Evolutionary conservation across 2,329 filamentous ascomycete genomes (phyloP).

Genomic region (Xylariaceae sp.): DNA sequence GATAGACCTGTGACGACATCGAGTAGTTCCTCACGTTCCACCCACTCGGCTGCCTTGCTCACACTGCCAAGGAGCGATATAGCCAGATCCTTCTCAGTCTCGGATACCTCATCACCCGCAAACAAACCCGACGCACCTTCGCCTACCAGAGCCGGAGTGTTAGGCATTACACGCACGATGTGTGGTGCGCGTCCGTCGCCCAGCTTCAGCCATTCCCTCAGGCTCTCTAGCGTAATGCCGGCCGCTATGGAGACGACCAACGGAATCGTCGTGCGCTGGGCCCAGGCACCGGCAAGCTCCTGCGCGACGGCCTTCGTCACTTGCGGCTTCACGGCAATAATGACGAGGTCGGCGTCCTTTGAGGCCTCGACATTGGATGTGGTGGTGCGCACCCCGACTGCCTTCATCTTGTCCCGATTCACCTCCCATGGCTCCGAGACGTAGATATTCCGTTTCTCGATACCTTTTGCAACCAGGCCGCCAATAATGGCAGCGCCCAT

Average conservation of each 20-base stretch:
- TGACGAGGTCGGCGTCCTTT: slow-evolving; percentile 47
- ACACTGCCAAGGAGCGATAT: slow-evolving; percentile 48
- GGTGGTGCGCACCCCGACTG: slow-evolving; percentile 49
- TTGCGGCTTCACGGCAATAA: slow-evolving; percentile 56
- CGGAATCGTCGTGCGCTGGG: slow-evolving; percentile 39
- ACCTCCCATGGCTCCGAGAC: slow-evolving; percentile 57
- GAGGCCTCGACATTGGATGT: slow-evolving; percentile 50
- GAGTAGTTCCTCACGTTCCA: slow-evolving; percentile 51
- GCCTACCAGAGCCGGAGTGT: slow-evolving; percentile 53
- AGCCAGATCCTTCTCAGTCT: slow-evolving; percentile 46
- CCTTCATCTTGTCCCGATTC: slow-evolving; percentile 53
- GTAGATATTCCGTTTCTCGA: slow-evolving; percentile 47
- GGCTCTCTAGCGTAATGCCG: slow-evolving; percentile 49
- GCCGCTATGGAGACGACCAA: slow-evolving; percentile 53
- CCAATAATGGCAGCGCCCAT: slow-evolving; percentile 57
- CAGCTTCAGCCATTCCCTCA: slow-evolving; percentile 47
- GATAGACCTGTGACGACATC: slow-evolving; percentile 55
- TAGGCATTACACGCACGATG: slow-evolving; percentile 56
- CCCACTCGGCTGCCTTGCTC: slow-evolving; percentile 53
- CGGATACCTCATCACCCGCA: slow-evolving; percentile 46
- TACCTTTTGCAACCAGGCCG: slow-evolving; percentile 48
- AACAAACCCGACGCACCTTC: slow-evolving; percentile 54
- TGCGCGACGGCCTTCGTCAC: slow-evolving; percentile 50
- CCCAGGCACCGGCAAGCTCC: slow-evolving; percentile 48
- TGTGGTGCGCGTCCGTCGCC: slow-evolving; percentile 43